phyloP scores from a whole-genome alignment of 768 basidiomycete species.

The Suillus lakei region DNA sequence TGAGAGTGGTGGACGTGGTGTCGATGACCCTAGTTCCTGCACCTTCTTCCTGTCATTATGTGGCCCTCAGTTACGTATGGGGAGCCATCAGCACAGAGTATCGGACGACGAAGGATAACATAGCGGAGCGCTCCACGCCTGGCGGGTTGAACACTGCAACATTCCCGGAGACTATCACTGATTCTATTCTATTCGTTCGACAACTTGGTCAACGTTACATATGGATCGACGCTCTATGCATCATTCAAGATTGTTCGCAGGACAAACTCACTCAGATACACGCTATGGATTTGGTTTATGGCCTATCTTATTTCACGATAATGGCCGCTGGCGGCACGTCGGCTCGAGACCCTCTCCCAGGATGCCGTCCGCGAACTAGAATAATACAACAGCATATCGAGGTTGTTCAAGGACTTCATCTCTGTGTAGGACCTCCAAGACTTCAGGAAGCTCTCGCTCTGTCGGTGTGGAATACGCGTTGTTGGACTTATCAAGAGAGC shows the following conservation, averaged over 20 bases:
- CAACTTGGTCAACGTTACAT: conserved; percentile 12
- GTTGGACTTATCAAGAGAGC: conserved; percentile 29
- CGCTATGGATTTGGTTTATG: conserved; percentile 13
- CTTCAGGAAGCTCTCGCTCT: conserved; percentile 10
- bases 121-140: background rate
- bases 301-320: conserved; percentile 7
- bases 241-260: conserved; percentile 10
- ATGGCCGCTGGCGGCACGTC: conserved; percentile 9
- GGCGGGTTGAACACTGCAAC: conserved; percentile 3
- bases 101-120: conserved; percentile 10
- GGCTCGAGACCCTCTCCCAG: conserved; percentile 2
- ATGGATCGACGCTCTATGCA: conserved; percentile 18
- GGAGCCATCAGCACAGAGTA: conserved; percentile 9
- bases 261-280: conserved; percentile 13
- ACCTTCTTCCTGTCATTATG: conserved; percentile 7
- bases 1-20: conserved; percentile 10
- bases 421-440: conserved; percentile 20
- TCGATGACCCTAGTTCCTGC: conserved; percentile 9
- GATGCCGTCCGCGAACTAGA: conserved; percentile 1
- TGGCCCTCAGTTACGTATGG: conserved; percentile 15
- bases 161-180: conserved; percentile 12
- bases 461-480: conserved; percentile 23
- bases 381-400: background rate
- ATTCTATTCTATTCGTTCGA: conserved; percentile 9
- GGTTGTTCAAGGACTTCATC: conserved; percentile 13